Base-by-base conservation (phyloP, 306 rosid genomes). In the Urtica urens region DNA sequence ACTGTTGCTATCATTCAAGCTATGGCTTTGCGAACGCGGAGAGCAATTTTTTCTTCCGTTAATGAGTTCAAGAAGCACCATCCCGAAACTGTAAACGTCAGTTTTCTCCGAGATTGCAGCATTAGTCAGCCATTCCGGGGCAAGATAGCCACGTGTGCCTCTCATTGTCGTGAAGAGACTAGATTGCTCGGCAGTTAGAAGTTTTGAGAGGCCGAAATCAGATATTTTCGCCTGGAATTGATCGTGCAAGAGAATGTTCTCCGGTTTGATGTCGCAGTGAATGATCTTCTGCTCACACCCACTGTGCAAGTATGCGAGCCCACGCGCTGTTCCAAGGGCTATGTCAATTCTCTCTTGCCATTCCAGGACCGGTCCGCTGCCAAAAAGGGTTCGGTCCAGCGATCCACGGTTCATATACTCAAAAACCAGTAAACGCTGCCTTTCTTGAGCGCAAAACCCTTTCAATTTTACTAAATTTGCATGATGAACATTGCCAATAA, bases 71-170 rank as follows among this genome's bases (percentile, higher is more conserved):
- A 88, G 83, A 27, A 88, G 65, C 18, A 88, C 95, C 97, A 88
- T 88, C 60, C 97, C 95, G 45, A 54, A 88, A 62, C 93, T 81
- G 23, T 88, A 88, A 17, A 84, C 97, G 40, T 88, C 97, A 9
- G 95, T 81, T 53, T 72, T 88, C 16, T 88, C 97, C 0, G 97
- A 70, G 27, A 88, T 84, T 5, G 95, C 86, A 0, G 95, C 64
- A 60, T 74, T 88, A 1, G 97, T 88, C 2, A 88, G 90, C 95
- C 97, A 88, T 67, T 88, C 93, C 2, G 97, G 97, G 31, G 90
- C 95, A 26, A 88, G 93, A 46, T 88, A 84, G 15, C 97, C 95
- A 0, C 93, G 90, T 1, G 97, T 88, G 48, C 95, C 95, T 75
- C 95, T 70, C 95, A 88, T 84, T 15, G 95, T 88, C 50, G 97